Evolutionary conservation across 1,284 basidiomycete genomes (phyloP).

Genomic region (Takashimella tepidaria): DNA sequence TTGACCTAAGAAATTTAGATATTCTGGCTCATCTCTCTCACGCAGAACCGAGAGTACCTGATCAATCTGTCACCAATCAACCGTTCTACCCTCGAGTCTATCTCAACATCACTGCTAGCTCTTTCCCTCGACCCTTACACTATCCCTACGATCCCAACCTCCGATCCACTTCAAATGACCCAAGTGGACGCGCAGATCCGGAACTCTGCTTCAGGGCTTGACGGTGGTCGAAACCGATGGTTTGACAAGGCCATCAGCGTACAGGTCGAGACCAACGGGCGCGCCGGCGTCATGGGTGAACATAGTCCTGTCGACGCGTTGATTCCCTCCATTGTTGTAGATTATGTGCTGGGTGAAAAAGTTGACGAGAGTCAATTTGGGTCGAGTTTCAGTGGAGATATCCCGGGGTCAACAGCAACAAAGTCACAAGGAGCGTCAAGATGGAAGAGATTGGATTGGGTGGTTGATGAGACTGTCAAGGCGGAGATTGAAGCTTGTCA

Average conservation of each 20-base stretch:
- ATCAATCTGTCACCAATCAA: conserved; percentile 65
- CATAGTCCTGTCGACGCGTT: conserved; percentile 90
- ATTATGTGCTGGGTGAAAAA: conserved; percentile 69
- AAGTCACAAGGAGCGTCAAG: conserved; percentile 28
- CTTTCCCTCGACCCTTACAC: conserved; percentile 57
- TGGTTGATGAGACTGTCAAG: conserved; percentile 59
- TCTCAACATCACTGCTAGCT: conserved; percentile 71
- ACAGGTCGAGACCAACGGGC: conserved; percentile 77
- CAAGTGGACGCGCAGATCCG: conserved; percentile 72
- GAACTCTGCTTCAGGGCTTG: conserved; percentile 63
- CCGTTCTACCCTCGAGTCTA: conserved; percentile 55
- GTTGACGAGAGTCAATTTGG: conserved; percentile 53
- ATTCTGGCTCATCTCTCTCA: conserved; percentile 13
- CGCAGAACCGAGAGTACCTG: conserved; percentile 70
- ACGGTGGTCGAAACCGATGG: conserved; percentile 76
- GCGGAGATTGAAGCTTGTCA: conserved; percentile 61
- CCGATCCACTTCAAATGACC: conserved; percentile 51
- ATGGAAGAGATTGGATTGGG: conserved; percentile 73
- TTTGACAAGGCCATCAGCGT: conserved; percentile 85
- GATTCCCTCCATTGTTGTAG: conserved; percentile 82
- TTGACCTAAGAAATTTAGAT: not conserved
- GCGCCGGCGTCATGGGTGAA: conserved; percentile 85
- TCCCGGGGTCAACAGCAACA: conserved; percentile 6
- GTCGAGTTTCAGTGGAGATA: conserved; percentile 11
- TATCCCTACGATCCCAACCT: conserved; percentile 42